phyloP scores from a whole-genome alignment of 1,139 yeast genomes.

The Diutina rugosa region DNA sequence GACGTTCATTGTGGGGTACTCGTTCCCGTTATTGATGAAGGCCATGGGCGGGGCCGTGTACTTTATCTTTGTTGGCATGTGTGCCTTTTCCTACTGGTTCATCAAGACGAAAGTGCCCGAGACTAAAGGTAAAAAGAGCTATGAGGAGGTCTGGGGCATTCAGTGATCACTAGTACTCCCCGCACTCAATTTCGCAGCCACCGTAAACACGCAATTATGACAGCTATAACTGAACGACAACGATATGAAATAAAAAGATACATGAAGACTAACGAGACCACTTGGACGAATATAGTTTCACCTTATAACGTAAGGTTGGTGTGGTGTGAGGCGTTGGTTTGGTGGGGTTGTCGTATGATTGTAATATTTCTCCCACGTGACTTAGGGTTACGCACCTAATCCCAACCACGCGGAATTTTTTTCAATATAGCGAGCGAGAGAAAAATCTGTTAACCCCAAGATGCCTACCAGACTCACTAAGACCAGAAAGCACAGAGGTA shows the following conservation, averaged over 20 bases:
- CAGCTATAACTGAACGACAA: not conserved
- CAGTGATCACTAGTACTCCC: not conserved
- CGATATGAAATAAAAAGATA: too few relatives aligned
- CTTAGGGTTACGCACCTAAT: not conserved
- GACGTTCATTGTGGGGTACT: constrained; percentile 68
- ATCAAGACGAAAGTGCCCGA: constrained; percentile 52
- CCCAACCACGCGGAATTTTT: not conserved
- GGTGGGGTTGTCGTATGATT: too few relatives aligned
- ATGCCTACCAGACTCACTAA: constrained; percentile 99
- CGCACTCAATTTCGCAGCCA: not conserved
- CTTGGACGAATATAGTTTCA: too few relatives aligned
- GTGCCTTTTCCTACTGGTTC: constrained; percentile 35
- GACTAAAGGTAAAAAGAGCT: constrained; percentile 53
- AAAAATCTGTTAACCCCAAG: not conserved
- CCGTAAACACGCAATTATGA: not conserved
- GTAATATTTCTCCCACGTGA: not conserved
- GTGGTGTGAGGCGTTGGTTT: too few relatives aligned
- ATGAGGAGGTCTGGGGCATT: constrained; percentile 47
- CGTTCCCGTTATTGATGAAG: constrained; percentile 62
- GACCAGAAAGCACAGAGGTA: constrained; percentile 99
- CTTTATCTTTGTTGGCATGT: constrained; percentile 50
- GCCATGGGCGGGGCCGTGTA: constrained; percentile 72
- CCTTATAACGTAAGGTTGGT: too few relatives aligned
- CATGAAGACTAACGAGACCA: too few relatives aligned
- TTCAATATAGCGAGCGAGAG: not conserved